These are phyloP conservation scores for Trametes cubensis DNA, from an alignment of 768 basidiomycete species.

Conservation along the genomic window DNA sequence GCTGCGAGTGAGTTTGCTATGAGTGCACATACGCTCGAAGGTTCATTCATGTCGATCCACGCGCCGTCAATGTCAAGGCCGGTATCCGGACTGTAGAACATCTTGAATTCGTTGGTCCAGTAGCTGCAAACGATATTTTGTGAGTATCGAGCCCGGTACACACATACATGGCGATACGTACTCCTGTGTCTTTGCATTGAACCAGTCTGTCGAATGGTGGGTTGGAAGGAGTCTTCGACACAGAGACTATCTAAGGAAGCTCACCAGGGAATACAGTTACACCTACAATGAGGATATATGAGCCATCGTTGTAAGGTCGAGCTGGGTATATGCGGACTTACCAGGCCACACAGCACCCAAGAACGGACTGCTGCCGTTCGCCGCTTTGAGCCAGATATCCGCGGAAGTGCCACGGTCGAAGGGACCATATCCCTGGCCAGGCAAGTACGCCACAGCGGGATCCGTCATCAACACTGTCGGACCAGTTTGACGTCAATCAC, in stretches of 20 bases:
- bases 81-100: slow-evolving; percentile 54
- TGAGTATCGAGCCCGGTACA: not conserved
- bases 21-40: slow-evolving; percentile 52
- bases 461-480: slow-evolving; percentile 72
- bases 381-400: slow-evolving; percentile 64
- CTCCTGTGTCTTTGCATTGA: slow-evolving; percentile 54
- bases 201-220: slow-evolving; percentile 51
- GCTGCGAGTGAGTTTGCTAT: not conserved
- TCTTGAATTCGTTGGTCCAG: slow-evolving; percentile 63
- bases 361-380: slow-evolving; percentile 55
- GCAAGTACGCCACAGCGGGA: slow-evolving; percentile 62
- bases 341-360: slow-evolving; percentile 70
- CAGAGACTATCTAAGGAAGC: too few species aligned
- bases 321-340: slow-evolving; percentile 27
- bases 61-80: slow-evolving; percentile 70
- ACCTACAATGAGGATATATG: slow-evolving; percentile 35
- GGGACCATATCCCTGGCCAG: slow-evolving; percentile 50
- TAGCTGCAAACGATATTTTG: slow-evolving; percentile 39
- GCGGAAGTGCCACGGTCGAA: slow-evolving; percentile 55
- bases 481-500: not conserved
- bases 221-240: not conserved
- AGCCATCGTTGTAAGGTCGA: not conserved
- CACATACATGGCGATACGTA: slow-evolving; percentile 31
- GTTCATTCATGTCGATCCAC: slow-evolving; percentile 82
- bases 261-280: slow-evolving; percentile 61